Percentiles rank a stretch among this genome's conserved stretches.
These are phyloP conservation scores for Iris macrosiphon DNA, from an alignment of 106 monocot species.

Conservation along the genomic window DNA sequence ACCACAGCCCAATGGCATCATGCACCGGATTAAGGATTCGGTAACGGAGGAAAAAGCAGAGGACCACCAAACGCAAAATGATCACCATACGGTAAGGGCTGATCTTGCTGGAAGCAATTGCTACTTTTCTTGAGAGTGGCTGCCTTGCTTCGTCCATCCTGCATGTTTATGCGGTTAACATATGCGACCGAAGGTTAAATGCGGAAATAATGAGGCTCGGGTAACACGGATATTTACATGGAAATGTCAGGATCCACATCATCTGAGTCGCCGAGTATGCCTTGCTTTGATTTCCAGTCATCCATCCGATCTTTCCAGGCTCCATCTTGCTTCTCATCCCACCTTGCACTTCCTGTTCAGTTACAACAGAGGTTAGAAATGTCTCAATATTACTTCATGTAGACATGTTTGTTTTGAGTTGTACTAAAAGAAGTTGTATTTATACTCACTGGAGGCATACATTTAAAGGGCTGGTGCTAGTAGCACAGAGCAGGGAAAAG, in stretches of 20 bases:
- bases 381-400: too few species aligned
- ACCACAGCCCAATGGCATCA: constrained; percentile 83
- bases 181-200: too few species aligned
- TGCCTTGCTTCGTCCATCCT: constrained; percentile 89
- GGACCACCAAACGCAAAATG: constrained; percentile 68
- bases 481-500: too few species aligned
- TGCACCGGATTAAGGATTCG: constrained; percentile 75
- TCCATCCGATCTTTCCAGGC: constrained; percentile 90
- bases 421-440: too few species aligned
- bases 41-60: constrained; percentile 80
- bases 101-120: constrained; percentile 89
- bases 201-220: too few species aligned
- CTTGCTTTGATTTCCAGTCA: constrained; percentile 79
- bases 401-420: too few species aligned
- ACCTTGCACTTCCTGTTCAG: constrained; percentile 47
- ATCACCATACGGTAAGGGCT: constrained; percentile 96
- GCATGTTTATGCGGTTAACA: not conserved
- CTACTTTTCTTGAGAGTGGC: constrained; percentile 81
- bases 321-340: constrained; percentile 59
- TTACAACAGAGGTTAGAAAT: not conserved
- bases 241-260: constrained; percentile 74
- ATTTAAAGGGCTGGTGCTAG: too few species aligned
- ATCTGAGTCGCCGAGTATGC: constrained; percentile 44
- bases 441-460: too few species aligned
- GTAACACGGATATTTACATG: constrained; percentile 28